These are phyloP conservation scores for Cicer judaicum DNA, from an alignment of 306 rosid species.

Conservation along the genomic window DNA sequence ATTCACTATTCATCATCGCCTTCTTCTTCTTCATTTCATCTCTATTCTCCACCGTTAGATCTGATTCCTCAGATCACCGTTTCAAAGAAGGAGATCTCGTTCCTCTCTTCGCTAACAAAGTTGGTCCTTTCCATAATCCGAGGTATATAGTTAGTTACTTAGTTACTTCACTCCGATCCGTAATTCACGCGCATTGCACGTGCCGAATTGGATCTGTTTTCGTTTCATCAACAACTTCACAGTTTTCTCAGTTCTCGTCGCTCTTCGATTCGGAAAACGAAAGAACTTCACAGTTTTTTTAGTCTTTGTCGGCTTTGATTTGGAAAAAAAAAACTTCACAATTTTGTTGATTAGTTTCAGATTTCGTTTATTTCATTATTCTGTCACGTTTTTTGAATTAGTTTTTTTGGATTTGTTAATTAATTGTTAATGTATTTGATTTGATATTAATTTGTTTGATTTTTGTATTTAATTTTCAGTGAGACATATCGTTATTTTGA, in stretches of 20 bases:
- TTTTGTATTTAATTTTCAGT: conserved; percentile 33
- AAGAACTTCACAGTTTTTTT: too few species aligned
- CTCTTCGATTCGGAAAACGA: too few species aligned
- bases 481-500: conserved; percentile 74
- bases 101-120: conserved; percentile 64
- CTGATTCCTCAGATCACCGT: conserved; percentile 61
- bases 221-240: neutral
- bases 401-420: neutral
- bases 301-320: too few species aligned
- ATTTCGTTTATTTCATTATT: neutral
- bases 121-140: conserved; percentile 67
- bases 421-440: neutral
- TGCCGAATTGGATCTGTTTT: conserved; percentile 23
- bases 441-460: neutral
- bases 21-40: conserved; percentile 15
- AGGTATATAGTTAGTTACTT: conserved; percentile 41
- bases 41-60: conserved; percentile 48
- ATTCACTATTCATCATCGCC: conserved; percentile 18
- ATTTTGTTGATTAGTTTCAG: neutral
- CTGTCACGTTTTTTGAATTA: neutral
- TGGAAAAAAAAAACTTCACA: too few species aligned
- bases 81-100: conserved; percentile 55
- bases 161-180: neutral
- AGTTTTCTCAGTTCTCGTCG: too few species aligned
- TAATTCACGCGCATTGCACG: conserved; percentile 1